Conservation (phyloP, 495 filamentous ascomycete genomes). For the Daldinia decipiens region DNA sequence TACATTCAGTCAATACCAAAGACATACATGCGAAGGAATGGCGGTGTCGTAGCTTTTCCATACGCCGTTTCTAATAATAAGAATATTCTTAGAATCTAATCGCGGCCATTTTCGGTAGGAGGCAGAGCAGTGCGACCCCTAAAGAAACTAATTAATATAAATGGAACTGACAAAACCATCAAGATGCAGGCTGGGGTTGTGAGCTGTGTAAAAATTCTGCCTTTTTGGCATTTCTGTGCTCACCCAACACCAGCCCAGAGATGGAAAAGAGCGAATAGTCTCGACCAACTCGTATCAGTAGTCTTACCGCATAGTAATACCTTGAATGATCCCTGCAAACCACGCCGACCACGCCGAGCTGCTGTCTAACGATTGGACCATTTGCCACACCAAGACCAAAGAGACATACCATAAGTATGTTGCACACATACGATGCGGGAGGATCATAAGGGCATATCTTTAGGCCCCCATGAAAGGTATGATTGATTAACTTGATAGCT, state of each 20-base stretch:
- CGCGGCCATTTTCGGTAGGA: conserved; percentile 25
- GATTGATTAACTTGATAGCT: background rate
- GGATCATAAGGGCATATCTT: conserved; percentile 7
- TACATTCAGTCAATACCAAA: no score
- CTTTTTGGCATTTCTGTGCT: conserved; percentile 15
- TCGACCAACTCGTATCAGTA: conserved; percentile 37
- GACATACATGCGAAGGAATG: conserved; percentile 27
- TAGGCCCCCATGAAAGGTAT: background rate
- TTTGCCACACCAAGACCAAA: background rate
- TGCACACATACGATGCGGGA: conserved; percentile 16
- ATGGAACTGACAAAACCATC: conserved; percentile 27
- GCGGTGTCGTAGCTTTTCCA: conserved; percentile 21
- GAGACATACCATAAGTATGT: background rate
- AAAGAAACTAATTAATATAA: conserved; percentile 22
- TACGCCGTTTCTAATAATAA: conserved; percentile 38
- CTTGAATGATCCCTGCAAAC: conserved; percentile 31
- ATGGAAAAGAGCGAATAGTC: conserved; percentile 10
- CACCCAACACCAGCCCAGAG: conserved; percentile 7
- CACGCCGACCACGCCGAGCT: conserved; percentile 27
- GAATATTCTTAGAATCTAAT: conserved; percentile 12
- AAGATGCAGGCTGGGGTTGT: conserved; percentile 33
- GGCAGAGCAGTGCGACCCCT: conserved; percentile 10
- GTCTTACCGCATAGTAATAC: conserved; percentile 32
- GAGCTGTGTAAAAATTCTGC: conserved; percentile 16
- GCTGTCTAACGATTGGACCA: conserved; percentile 27